These are phyloP conservation scores for Suhomyces yuchorum DNA, from an alignment of 1,139 yeast genomes.

Conservation along the genomic window DNA sequence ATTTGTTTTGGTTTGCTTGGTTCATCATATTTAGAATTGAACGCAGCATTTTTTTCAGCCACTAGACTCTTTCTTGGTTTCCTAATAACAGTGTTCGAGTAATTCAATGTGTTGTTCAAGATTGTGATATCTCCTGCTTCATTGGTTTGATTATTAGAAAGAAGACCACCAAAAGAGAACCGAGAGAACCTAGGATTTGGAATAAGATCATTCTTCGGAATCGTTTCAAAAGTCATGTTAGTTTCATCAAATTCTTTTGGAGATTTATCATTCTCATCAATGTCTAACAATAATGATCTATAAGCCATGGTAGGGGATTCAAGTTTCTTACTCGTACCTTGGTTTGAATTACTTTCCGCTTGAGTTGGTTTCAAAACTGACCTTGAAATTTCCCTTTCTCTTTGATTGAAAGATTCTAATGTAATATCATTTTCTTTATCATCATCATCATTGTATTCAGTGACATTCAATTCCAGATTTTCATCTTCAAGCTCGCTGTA, in stretches of 20 bases:
- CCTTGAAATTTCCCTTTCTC: slow-evolving; percentile 13
- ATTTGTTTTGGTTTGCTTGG: slow-evolving; percentile 12
- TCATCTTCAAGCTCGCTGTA: slow-evolving; percentile 7
- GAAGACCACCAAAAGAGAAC: slow-evolving; percentile 45
- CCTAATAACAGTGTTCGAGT: slow-evolving; percentile 33
- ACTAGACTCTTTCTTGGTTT: slow-evolving; percentile 16
- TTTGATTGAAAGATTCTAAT: slow-evolving; percentile 20
- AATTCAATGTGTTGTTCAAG: slow-evolving; percentile 28
- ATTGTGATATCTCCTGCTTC: slow-evolving; percentile 35
- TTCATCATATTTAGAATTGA: slow-evolving; percentile 8
- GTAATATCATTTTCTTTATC: slow-evolving; percentile 24
- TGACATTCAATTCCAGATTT: slow-evolving; percentile 8
- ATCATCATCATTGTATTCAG: slow-evolving; percentile 17
- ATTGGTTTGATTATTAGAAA: slow-evolving; percentile 19
- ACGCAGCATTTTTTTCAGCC: slow-evolving; percentile 11
- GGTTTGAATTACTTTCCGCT: background rate
- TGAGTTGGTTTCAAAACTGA: slow-evolving; percentile 3
- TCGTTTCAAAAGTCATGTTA: slow-evolving; percentile 12
- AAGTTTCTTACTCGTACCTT: background rate
- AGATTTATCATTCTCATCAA: slow-evolving; percentile 1
- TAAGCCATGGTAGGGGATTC: slow-evolving; percentile 10
- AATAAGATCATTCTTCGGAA: slow-evolving; percentile 27
- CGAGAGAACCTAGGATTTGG: slow-evolving; percentile 51
- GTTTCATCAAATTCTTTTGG: slow-evolving; percentile 8
- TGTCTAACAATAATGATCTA: slow-evolving; percentile 11